Base-by-base conservation (phyloP, 2,329 filamentous ascomycete genomes). In the Fusarium nisikadoi region DNA sequence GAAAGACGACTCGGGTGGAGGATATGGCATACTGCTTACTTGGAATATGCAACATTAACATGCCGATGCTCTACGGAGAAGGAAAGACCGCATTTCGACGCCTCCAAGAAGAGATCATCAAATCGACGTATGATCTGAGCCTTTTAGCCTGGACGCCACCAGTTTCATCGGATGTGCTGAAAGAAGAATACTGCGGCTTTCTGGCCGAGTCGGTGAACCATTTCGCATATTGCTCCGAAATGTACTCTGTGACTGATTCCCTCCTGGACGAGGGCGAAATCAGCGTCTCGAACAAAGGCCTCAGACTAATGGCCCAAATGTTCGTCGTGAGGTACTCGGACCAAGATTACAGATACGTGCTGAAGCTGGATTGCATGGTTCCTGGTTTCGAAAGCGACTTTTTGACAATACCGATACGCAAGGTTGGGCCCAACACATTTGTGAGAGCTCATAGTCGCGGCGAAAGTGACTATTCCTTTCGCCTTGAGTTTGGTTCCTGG, bases 301-400 rank as follows among this genome's bases (percentile, higher is more conserved):
- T 45, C 3, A 19, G 10, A 9, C 5, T 27, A 19, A 45, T 13
- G 42, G 23, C 17, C 16, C 23, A 3, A 19, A 7, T 27, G 17
- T 27, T 3, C 2, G 5, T 19, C 9, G 2, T 4, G 2, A 4
- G 9, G 3, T 19, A 19, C 42, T 8, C 23, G 13, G 17, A 27
- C 6, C 5, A 27, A 17, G 23, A 17, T 4, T 27, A 19, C 11
- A 45, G 11, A 27, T 45, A 27, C 42, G 4, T 6, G 5, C 42
- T 45, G 23, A 9, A 19, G 16, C 17, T 45, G 11, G 23, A 45
- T 45, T 45, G 42, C 23, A 45, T 13, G 23, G 11, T 5, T 45
- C 23, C 6, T 9, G 42, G 42, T 19, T 25, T 4, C 3, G 17
- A 45, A 9, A 23, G 42, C 25, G 42, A 45, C 7, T 27, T 27